Evolutionary conservation across 371 early-diverging fungal genomes (phyloP).

Genomic region (Capniomyces stellatus): DNA sequence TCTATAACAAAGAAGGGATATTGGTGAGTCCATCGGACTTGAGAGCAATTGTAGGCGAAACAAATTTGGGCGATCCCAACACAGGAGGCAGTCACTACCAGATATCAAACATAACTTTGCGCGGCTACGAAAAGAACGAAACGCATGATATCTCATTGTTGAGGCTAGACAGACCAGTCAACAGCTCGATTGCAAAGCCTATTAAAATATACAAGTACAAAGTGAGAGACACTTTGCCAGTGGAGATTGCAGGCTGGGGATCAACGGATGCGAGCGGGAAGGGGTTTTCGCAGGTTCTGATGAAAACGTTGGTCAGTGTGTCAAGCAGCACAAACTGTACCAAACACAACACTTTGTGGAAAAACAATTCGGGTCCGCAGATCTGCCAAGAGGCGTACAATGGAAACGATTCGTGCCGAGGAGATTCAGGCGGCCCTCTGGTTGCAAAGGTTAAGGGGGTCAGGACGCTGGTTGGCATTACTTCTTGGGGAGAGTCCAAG

Average conservation of each 20-base stretch:
- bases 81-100: no score
- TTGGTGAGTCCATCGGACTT: no score
- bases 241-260: background rate
- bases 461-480: slow-evolving; percentile 17
- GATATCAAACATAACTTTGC: no score
- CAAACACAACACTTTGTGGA: background rate
- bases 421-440: slow-evolving; percentile 30
- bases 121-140: no score
- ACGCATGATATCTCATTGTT: no score
- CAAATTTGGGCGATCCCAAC: no score
- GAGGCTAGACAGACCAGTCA: no score
- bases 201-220: no score
- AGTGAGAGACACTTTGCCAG: no score
- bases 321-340: background rate
- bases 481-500: slow-evolving; percentile 11
- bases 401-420: slow-evolving; percentile 26
- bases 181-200: no score
- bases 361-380: slow-evolving; percentile 4
- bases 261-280: background rate
- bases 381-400: slow-evolving; percentile 22
- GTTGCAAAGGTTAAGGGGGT: slow-evolving; percentile 11
- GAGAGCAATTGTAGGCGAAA: no score
- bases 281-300: background rate
- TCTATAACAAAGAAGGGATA: no score
- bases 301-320: background rate